phyloP scores from a whole-genome alignment of 192 early-diverging fungal species.

The Coemansia nantahalensis region DNA sequence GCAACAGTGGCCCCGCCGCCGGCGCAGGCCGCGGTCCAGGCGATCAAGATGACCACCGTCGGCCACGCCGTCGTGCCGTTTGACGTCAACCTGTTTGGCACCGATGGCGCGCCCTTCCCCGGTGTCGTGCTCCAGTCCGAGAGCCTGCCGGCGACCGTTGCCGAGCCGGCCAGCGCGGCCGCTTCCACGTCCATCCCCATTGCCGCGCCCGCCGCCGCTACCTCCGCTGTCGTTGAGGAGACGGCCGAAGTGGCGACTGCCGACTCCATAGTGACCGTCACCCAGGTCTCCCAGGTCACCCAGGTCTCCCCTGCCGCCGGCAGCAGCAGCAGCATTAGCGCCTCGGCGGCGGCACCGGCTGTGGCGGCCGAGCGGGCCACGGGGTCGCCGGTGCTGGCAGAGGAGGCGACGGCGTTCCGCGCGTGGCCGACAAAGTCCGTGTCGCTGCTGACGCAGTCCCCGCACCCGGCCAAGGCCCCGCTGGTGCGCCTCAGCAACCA shows the following conservation, averaged over 20 bases:
- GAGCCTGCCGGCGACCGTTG: too few relatives aligned
- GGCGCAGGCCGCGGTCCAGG: constrained; percentile 1
- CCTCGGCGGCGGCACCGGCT: neutral
- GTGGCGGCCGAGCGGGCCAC: neutral
- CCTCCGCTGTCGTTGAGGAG: too few relatives aligned
- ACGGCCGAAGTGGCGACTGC: too few relatives aligned
- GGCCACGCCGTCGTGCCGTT: constrained; percentile 40
- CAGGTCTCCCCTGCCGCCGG: too few relatives aligned
- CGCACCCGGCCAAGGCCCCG: constrained; percentile 4
- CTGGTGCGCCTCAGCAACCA: neutral
- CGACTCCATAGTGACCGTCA: too few relatives aligned
- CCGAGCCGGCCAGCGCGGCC: too few relatives aligned
- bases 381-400: constrained; percentile 21
- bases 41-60: constrained; percentile 40
- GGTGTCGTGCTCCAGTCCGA: neutral
- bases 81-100: constrained; percentile 38
- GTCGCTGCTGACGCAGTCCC: neutral
- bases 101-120: constrained; percentile 7
- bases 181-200: too few relatives aligned
- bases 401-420: constrained; percentile 13
- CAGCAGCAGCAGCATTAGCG: too few relatives aligned
- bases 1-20: neutral
- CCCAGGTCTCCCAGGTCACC: too few relatives aligned
- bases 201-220: neutral
- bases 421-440: neutral